phyloP scores from a whole-genome alignment of 73 alveolate genomes.

The Tetrahymena borealis region DNA sequence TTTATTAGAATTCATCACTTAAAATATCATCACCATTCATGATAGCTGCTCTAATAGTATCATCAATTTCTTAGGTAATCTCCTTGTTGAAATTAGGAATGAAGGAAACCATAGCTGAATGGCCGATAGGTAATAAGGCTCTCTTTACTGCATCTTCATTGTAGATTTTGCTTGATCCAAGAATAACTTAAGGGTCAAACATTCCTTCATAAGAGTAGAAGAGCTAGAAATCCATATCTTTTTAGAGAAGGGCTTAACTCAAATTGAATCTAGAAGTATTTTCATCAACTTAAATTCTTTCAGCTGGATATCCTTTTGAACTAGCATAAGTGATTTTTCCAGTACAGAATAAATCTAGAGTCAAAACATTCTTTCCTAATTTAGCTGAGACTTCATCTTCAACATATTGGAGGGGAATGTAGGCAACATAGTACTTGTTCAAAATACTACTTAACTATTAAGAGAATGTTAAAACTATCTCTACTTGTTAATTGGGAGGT shows the following conservation, averaged over 20 bases:
- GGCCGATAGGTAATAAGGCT: background rate
- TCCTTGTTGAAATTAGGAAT: conserved; percentile 20
- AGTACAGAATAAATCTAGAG: background rate
- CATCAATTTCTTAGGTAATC: background rate
- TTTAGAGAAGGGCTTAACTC: background rate
- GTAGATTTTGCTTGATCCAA: background rate
- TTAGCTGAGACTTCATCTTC: background rate
- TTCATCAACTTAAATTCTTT: background rate
- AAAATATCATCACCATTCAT: background rate
- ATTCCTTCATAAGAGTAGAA: background rate
- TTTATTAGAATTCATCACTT: background rate
- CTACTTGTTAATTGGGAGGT: background rate
- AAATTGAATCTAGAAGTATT: background rate
- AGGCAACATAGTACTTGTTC: background rate
- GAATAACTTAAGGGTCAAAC: background rate
- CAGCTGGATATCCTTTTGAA: background rate
- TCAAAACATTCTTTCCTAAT: background rate
- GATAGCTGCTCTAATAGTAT: conserved; percentile 1
- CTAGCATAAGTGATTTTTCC: background rate
- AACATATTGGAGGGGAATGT: background rate
- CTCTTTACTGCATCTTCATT: background rate
- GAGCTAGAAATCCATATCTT: background rate
- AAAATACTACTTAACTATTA: background rate
- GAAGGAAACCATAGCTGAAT: conserved; percentile 18
- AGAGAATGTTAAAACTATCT: background rate